Evolutionary conservation across 371 early-diverging fungal genomes (phyloP).

Genomic region (Chytridium lagenaria): DNA sequence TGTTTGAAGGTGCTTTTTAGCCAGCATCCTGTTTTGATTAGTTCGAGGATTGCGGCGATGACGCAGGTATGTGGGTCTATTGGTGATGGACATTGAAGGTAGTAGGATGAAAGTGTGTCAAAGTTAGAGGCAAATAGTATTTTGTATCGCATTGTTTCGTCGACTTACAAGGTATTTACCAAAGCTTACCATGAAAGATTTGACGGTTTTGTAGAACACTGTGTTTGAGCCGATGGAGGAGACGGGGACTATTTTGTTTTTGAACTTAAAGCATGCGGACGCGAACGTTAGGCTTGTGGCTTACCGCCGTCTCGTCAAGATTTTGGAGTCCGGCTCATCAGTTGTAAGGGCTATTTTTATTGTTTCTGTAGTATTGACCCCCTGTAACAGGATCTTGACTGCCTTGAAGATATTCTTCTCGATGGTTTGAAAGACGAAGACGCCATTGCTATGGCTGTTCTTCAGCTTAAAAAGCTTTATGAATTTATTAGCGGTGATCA

Average conservation of each 20-base stretch:
- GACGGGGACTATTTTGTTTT: slow-evolving; percentile 71
- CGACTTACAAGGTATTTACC: background rate
- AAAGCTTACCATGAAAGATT: background rate
- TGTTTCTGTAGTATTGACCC: background rate
- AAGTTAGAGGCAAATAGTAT: background rate
- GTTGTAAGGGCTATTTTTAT: too few species aligned
- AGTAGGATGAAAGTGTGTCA: background rate
- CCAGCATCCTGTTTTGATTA: background rate
- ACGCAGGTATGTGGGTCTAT: background rate
- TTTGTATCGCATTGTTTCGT: slow-evolving; percentile 1
- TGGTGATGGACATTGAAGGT: too few species aligned
- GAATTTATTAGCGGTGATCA: background rate
- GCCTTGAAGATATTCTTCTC: slow-evolving; percentile 62
- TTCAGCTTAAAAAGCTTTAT: slow-evolving; percentile 46
- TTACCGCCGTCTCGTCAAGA: slow-evolving; percentile 61
- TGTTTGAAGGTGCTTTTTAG: background rate
- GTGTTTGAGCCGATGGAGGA: slow-evolving; percentile 68
- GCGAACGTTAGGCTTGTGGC: slow-evolving; percentile 56
- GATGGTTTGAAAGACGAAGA: slow-evolving; percentile 62
- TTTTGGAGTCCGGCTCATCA: slow-evolving; percentile 54
- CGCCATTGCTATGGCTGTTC: slow-evolving; percentile 44
- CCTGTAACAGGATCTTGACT: slow-evolving; percentile 55
- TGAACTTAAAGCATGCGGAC: slow-evolving; percentile 73
- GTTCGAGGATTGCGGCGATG: background rate
- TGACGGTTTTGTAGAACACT: slow-evolving; percentile 55